Conservation (phyloP, 139 green algal genomes). For the Chlorella sp. region DNA sequence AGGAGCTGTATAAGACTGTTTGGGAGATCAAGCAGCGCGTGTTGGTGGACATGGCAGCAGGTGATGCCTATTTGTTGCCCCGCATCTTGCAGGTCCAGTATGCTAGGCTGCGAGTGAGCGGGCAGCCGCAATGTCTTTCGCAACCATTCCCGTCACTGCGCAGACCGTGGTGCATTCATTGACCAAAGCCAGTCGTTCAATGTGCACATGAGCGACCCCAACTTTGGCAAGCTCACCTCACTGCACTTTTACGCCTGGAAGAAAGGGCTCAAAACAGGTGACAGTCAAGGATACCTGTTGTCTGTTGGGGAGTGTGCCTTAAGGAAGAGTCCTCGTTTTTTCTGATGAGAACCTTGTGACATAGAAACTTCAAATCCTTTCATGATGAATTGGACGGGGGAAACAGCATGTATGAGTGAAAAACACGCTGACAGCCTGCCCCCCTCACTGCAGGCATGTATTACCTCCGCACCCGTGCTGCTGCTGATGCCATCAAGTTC, state of each 20-base stretch:
- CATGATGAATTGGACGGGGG: too few relatives aligned
- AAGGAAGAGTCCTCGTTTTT: too few relatives aligned
- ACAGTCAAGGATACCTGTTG: too few relatives aligned
- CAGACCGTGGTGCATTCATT: constrained; percentile 97
- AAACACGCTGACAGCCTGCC: too few relatives aligned
- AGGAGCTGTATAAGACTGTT: constrained; percentile 98
- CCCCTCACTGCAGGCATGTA: constrained; percentile 90
- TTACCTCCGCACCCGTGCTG: constrained; percentile 93
- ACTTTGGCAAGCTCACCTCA: constrained; percentile 99
- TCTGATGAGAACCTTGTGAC: too few relatives aligned
- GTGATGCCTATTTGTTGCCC: not conserved
- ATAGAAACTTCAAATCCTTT: too few relatives aligned
- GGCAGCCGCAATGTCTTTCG: too few relatives aligned
- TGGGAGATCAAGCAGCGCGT: constrained; percentile 99
- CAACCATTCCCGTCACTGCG: too few relatives aligned
- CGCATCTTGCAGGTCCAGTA: too few relatives aligned
- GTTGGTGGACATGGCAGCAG: constrained; percentile 98
- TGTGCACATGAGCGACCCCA: constrained; percentile 98
- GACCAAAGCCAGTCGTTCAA: constrained; percentile 99
- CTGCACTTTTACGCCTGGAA: constrained; percentile 99
- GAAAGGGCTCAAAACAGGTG: constrained; percentile 78
- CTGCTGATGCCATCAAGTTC: constrained; percentile 99
- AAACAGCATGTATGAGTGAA: too few relatives aligned
- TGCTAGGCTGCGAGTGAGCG: too few relatives aligned
- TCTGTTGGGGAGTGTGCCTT: too few relatives aligned